Base-by-base conservation (phyloP, 139 green algal species). In the Auxenochlorella pyrenoidosa region DNA sequence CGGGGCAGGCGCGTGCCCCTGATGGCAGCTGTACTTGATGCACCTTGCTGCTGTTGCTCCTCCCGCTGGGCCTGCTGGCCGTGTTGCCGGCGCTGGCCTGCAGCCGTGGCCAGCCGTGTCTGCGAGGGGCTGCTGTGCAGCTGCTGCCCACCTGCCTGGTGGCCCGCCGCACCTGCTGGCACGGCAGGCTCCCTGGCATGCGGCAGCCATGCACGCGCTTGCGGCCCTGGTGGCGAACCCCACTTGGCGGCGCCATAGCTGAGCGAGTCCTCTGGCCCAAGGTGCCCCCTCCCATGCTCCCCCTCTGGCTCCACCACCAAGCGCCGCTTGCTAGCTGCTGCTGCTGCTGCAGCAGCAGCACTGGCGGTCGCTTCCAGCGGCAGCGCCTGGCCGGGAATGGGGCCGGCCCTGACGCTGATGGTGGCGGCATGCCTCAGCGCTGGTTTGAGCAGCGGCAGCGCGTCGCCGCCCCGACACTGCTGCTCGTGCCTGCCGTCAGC, bases 201-300 rank as follows among this genome's bases (percentile, higher is more conserved):
- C 51, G 70, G 21, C 77, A 10, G 51, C 75, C 6, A 30, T 68
- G 51, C 77, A 34, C 22, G 51, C 38, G 51, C 22, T 40, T 41
- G 75, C 43, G 63, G 13, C 28, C 63, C n/a, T 26, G 70, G 5
- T 4, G 4, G 70, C 6, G 13, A 41, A 21, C 75, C 75, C 26
- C 38, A 59, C 41, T 80, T 83, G 54, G 54, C 5, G 40, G 77
- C 24, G 0, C 38, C 54, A 24, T 84, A 84, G 40, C 79, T 84
- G 26, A 84, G 79, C 34, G 58, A 75, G 79, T 85, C 80, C 38
- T 77, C 80, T 12, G 80, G 80, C 15, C 60, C 80, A 43, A 85
- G 63, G 6, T 63, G 63, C 28, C 22, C n/a, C 51, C 38, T 26
- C 44, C 26, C 21, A 10, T 4, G 47, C 47, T 58, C 21, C 30